A percentile compares a stretch with the other conserved stretches of the same genome.
These are phyloP conservation scores for Talaromyces sp. DNA, from an alignment of 2,329 filamentous ascomycete genomes.

Conservation along the genomic window DNA sequence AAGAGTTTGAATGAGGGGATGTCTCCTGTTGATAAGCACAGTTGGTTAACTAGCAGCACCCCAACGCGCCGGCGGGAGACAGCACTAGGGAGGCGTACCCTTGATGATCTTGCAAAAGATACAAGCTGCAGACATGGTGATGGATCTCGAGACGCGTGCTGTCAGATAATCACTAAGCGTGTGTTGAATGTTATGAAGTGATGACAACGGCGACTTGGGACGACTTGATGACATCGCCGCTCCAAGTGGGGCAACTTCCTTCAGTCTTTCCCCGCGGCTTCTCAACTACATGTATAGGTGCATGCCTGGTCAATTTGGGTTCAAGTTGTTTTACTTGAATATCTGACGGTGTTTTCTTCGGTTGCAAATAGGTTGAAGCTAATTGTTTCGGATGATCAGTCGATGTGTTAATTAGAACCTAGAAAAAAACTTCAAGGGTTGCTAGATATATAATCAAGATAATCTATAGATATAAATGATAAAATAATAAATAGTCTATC, in stretches of 20 bases:
- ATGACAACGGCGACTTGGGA: not conserved
- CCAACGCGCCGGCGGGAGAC: not conserved
- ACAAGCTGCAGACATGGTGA: slow-evolving; percentile 56
- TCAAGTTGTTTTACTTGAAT: not conserved
- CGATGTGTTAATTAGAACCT: too few relatives aligned
- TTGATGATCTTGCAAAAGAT: slow-evolving; percentile 99
- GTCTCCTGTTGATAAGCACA: slow-evolving; percentile 58
- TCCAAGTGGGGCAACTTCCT: not conserved
- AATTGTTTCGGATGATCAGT: too few relatives aligned
- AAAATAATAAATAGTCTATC: too few relatives aligned
- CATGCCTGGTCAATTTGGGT: not conserved
- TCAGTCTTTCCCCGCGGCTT: not conserved
- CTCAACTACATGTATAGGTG: not conserved
- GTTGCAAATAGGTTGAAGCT: too few relatives aligned
- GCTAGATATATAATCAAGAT: too few relatives aligned
- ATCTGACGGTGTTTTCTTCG: too few relatives aligned
- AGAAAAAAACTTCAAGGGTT: too few relatives aligned
- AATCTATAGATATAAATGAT: too few relatives aligned
- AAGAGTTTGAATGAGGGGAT: slow-evolving; percentile 96
- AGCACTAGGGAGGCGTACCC: slow-evolving; percentile 47
- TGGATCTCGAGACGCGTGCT: not conserved
- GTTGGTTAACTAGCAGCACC: not conserved
- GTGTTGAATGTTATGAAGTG: not conserved
- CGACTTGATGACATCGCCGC: not conserved
- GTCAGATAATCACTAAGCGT: not conserved